Percentiles rank a stretch among this genome's conserved stretches.
Conservation (phyloP, 495 filamentous ascomycete species). For the Filosporella fistucella region DNA sequence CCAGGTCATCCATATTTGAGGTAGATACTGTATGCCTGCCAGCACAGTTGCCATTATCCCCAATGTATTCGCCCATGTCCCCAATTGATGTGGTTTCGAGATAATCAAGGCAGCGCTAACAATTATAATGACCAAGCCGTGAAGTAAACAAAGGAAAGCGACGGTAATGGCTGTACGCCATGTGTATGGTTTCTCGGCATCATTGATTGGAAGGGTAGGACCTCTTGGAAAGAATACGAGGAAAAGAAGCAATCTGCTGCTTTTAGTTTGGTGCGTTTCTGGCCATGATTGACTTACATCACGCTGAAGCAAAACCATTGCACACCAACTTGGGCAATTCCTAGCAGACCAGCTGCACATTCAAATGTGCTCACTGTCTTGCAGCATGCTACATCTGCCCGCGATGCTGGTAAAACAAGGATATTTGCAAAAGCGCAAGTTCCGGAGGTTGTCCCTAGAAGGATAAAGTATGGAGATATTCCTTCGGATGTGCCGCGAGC, state of each 20-base stretch:
- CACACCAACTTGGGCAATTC: constrained; percentile 81
- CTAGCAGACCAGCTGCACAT: constrained; percentile 79
- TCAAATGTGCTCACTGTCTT: constrained; percentile 71
- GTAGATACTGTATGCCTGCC: constrained; percentile 85
- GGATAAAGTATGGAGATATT: constrained; percentile 89
- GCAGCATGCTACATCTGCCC: constrained; percentile 79
- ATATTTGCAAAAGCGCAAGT: constrained; percentile 91
- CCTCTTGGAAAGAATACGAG: constrained; percentile 76
- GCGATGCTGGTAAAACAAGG: constrained; percentile 71
- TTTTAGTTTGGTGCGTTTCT: not conserved
- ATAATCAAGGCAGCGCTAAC: constrained; percentile 58
- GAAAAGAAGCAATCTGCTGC: constrained; percentile 73
- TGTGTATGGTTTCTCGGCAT: constrained; percentile 45
- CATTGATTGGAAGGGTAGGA: constrained; percentile 42
- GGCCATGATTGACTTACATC: constrained; percentile 55
- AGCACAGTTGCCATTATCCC: constrained; percentile 75
- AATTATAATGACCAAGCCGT: constrained; percentile 64
- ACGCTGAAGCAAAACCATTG: constrained; percentile 90
- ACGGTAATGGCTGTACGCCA: constrained; percentile 62
- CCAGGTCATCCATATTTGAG: constrained; percentile 91
- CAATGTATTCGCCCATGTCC: constrained; percentile 76
- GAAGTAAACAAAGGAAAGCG: constrained; percentile 61
- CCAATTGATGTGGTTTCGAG: constrained; percentile 50
- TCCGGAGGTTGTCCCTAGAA: constrained; percentile 83
- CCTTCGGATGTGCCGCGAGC: constrained; percentile 84